Conservation (phyloP, 768 basidiomycete species). For the Mycena chlorophos region DNA sequence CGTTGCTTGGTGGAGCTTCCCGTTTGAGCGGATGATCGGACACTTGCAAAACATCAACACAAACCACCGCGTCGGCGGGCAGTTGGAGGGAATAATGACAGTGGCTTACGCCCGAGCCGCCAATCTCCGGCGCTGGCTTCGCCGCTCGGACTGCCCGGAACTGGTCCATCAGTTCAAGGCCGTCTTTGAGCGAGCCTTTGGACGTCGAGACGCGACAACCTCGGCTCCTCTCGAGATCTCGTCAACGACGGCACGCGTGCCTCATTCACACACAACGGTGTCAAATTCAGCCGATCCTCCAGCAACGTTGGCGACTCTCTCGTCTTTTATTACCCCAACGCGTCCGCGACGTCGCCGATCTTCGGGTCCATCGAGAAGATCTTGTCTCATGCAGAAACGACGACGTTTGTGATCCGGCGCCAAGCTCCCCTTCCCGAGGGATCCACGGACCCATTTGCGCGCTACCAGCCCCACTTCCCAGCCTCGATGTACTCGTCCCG, state of each 20-base stretch:
- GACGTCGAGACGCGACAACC: too few species aligned
- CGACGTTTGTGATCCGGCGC: not conserved
- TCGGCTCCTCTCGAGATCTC: too few species aligned
- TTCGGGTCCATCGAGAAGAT: not conserved
- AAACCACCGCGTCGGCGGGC: constrained; percentile 30
- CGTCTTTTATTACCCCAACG: not conserved
- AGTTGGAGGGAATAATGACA: not conserved
- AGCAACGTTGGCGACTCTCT: not conserved
- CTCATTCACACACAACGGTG: not conserved
- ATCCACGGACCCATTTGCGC: not conserved
- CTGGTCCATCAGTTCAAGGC: too few species aligned
- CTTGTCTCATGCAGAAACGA: not conserved
- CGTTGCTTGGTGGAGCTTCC: constrained; percentile 34
- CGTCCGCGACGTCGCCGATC: not conserved
- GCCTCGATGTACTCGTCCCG: not conserved
- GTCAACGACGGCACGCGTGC: not conserved
- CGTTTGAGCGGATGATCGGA: constrained; percentile 38
- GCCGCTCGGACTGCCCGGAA: constrained; percentile 1
- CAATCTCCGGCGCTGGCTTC: not conserved
- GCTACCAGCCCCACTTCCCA: not conserved
- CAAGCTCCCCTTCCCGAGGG: not conserved
- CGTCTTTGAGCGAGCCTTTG: too few species aligned
- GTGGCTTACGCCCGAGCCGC: not conserved
- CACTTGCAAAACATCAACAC: constrained; percentile 30
- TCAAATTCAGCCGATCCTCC: not conserved